Evolutionary conservation across 495 filamentous ascomycete species (phyloP).

Genomic region (Hypoxylon subgilvum): DNA sequence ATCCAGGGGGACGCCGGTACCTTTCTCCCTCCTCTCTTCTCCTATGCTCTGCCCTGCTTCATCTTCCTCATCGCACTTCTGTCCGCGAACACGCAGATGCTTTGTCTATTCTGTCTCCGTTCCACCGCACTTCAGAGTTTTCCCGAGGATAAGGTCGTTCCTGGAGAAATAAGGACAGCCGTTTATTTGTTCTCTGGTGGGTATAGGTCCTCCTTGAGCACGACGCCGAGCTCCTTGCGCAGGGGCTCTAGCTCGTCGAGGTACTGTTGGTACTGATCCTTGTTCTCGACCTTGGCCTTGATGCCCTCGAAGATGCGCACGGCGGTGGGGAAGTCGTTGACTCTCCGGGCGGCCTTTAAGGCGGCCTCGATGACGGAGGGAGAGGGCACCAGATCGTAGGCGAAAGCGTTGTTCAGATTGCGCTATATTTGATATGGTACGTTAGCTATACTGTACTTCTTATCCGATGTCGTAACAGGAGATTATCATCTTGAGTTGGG

Average conservation of each 20-base stretch:
- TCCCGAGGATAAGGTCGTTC: too few relatives aligned
- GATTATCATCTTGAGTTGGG: constrained; percentile 22
- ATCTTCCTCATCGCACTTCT: not conserved
- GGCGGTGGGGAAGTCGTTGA: constrained; percentile 98
- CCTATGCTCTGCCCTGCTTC: not conserved
- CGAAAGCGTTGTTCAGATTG: constrained; percentile 99
- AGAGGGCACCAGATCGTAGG: constrained; percentile 98
- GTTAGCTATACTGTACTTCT: constrained; percentile 14
- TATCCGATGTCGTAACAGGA: constrained; percentile 12
- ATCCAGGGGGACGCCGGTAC: constrained; percentile 19
- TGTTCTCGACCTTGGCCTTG: constrained; percentile 99
- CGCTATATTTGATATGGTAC: constrained; percentile 61
- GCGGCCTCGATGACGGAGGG: constrained; percentile 90
- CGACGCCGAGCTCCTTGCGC: constrained; percentile 90
- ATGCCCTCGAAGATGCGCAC: constrained; percentile 98
- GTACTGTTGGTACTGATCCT: constrained; percentile 96
- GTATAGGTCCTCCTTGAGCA: constrained; percentile 92
- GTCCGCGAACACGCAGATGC: not conserved
- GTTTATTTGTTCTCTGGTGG: constrained; percentile 73
- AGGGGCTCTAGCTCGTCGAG: constrained; percentile 88
- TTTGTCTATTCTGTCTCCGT: constrained; percentile 66
- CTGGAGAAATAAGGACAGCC: too few relatives aligned
- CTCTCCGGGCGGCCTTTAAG: constrained; percentile 86
- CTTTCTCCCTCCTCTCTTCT: constrained; percentile 2
- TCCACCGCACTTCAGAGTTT: too few relatives aligned